Evolutionary conservation across 2,329 filamentous ascomycete species (phyloP), one percentile per base, ranked within the genome.

Genomic region (Dactylellina parvicollis): DNA sequence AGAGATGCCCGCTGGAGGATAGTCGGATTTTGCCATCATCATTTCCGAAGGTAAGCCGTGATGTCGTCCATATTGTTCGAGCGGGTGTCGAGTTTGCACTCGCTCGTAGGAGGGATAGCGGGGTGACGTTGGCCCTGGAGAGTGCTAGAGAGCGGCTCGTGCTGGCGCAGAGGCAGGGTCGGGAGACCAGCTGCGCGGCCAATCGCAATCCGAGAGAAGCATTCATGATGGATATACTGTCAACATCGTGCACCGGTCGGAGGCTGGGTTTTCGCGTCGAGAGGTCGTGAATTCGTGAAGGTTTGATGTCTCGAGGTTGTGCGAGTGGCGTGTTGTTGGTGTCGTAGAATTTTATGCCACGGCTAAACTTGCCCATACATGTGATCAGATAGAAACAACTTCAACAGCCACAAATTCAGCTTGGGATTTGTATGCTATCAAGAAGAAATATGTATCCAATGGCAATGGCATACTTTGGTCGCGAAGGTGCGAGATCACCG

Each of bases 171-270:
- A 54, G 16, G 54, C 60, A 66, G 36, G 54, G 55, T 22, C 52
- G 32, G 54, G 69, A 61, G 16, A 59, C 20, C 38, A 73, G 36
- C 52, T 55, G 69, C 69, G 69, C 60, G 18, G 69, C 34, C 54
- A 73, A 55, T 65, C 69, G 69, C 60, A 73, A 47, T 22, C 60
- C 60, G 46, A 73, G 52, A 36, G 69, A 55, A 26, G 55, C 46
- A 22, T 73, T 73, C 69, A 73, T 73, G 54, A 60, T 60, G 69
- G 59, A 54, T 61, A 55, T 69, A 46, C 40, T 32, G 26, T 72
- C 59, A 57, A 59, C 67, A 64, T 65, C 42, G 65, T 62, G 34
- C 42, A 54, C 40, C 22, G 20, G 16, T 14, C 18, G 34, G 34
- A 7, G 22, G 40, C 38, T 42, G 38, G 7, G 7, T 4, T 8